These are phyloP conservation scores for Pseudopediastrum boryanum DNA, from an alignment of 139 green algal species.

Conservation along the genomic window DNA sequence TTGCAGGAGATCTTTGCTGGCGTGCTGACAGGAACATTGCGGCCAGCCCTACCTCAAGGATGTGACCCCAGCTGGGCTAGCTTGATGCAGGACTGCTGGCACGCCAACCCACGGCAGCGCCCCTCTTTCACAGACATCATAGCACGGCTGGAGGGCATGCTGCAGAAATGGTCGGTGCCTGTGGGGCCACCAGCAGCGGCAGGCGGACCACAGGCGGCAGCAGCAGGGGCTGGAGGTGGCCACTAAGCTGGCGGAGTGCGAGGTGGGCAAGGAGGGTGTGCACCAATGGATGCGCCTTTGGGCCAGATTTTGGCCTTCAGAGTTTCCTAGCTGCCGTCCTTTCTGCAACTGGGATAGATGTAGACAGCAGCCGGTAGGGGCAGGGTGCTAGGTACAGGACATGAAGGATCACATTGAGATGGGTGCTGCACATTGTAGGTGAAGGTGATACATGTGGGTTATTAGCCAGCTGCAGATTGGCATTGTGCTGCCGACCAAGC, in stretches of 20 bases:
- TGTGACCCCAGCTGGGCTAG: constrained; percentile 58
- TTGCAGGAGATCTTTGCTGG: constrained; percentile 58
- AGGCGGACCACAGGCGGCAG: not conserved
- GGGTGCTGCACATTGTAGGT: no score
- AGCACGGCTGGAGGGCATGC: constrained; percentile 46
- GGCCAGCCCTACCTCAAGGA: constrained; percentile 52
- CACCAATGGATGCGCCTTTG: no score
- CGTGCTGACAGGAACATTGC: constrained; percentile 59
- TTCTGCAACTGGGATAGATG: no score
- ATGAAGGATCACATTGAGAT: no score
- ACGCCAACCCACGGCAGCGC: constrained; percentile 35
- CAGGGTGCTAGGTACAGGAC: no score
- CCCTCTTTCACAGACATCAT: constrained; percentile 62
- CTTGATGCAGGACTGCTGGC: constrained; percentile 73
- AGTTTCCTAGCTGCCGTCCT: no score
- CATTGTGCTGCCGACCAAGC: no score
- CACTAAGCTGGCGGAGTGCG: not conserved
- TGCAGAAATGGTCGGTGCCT: constrained; percentile 36
- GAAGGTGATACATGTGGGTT: no score
- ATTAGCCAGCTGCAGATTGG: no score
- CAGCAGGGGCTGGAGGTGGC: not conserved
- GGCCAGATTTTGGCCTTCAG: no score
- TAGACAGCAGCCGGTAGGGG: no score
- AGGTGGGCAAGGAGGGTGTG: not conserved
- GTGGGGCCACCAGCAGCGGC: not conserved